phyloP scores from a whole-genome alignment of 306 rosid genomes.

The Vigna radiata region DNA sequence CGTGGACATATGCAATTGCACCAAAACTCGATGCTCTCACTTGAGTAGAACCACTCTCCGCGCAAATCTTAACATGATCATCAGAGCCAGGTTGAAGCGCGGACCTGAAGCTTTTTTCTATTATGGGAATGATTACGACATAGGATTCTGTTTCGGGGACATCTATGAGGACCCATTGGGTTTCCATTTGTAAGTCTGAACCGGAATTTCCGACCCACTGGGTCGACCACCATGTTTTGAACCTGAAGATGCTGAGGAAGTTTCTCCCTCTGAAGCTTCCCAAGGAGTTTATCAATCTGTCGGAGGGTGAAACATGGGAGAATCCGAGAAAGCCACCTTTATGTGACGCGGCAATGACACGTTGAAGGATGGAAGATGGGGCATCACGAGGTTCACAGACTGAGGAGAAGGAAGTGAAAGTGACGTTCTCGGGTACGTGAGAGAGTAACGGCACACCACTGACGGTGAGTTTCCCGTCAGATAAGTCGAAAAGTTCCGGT shows the following conservation, averaged over 20 bases:
- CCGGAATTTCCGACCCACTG: constrained; percentile 91
- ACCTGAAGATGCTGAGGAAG: constrained; percentile 78
- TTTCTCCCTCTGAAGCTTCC: constrained; percentile 64
- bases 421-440: constrained; percentile 72
- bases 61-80: constrained; percentile 65
- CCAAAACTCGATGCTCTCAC: constrained; percentile 58
- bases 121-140: constrained; percentile 66
- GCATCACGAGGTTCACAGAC: constrained; percentile 57
- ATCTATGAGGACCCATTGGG: constrained; percentile 80
- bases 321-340: constrained; percentile 88
- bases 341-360: constrained; percentile 57
- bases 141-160: constrained; percentile 74
- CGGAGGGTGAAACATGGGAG: constrained; percentile 53
- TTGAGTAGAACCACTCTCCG: constrained; percentile 78
- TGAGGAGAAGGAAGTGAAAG: constrained; percentile 64
- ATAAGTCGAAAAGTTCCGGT: constrained; percentile 54
- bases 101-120: constrained; percentile 74
- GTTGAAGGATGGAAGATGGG: constrained; percentile 60
- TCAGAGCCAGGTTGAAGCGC: constrained; percentile 75
- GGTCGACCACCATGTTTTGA: constrained; percentile 98
- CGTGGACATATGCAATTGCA: constrained; percentile 70
- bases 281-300: constrained; percentile 66
- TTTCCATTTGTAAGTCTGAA: constrained; percentile 84
- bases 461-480: constrained; percentile 57
- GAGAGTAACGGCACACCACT: constrained; percentile 64